A percentile compares a stretch with the other conserved stretches of the same genome.
phyloP scores from a whole-genome alignment of 2,329 filamentous ascomycete genomes.

The Pestalotiopsis sp. region DNA sequence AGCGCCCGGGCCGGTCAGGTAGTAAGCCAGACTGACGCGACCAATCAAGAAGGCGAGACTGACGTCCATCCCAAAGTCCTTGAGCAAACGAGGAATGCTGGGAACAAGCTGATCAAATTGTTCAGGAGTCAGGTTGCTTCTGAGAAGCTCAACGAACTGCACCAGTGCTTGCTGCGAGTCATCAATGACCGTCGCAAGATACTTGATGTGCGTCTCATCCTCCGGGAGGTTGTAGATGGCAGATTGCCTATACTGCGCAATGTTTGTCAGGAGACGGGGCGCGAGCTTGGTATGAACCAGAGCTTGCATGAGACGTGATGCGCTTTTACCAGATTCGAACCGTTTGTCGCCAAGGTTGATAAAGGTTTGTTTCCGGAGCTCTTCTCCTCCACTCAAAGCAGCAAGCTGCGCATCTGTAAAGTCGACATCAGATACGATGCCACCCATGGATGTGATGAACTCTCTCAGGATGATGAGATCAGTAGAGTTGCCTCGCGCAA shows the following conservation, averaged over 20 bases:
- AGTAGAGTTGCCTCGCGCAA: conserved; percentile 80
- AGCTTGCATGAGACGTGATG: conserved; percentile 78
- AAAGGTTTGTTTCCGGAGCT: conserved; percentile 79
- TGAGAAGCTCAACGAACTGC: conserved; percentile 88
- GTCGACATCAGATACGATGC: conserved; percentile 82
- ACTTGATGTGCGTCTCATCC: conserved; percentile 80
- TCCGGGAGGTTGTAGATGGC: conserved; percentile 77
- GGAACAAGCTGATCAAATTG: conserved; percentile 83
- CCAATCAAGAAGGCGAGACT: conserved; percentile 84
- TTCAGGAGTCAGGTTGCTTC: conserved; percentile 73
- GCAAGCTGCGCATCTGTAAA: conserved; percentile 87
- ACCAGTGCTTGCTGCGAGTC: conserved; percentile 84
- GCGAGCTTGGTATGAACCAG: conserved; percentile 78
- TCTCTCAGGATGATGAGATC: conserved; percentile 92
- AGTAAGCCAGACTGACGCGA: conserved; percentile 72
- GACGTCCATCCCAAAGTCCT: conserved; percentile 77
- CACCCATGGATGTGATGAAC: conserved; percentile 89
- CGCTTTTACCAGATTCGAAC: conserved; percentile 73
- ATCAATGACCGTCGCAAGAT: conserved; percentile 84
- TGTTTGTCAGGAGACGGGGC: conserved; percentile 81
- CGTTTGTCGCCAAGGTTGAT: conserved; percentile 81
- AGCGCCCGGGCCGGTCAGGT: conserved; percentile 50
- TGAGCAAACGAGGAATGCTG: conserved; percentile 71
- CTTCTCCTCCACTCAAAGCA: conserved; percentile 84
- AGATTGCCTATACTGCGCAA: conserved; percentile 88